A percentile compares a stretch with the other conserved stretches of the same genome.
phyloP scores from a whole-genome alignment of 257 asterid species.

The Dorcoceras hygrometricum region DNA sequence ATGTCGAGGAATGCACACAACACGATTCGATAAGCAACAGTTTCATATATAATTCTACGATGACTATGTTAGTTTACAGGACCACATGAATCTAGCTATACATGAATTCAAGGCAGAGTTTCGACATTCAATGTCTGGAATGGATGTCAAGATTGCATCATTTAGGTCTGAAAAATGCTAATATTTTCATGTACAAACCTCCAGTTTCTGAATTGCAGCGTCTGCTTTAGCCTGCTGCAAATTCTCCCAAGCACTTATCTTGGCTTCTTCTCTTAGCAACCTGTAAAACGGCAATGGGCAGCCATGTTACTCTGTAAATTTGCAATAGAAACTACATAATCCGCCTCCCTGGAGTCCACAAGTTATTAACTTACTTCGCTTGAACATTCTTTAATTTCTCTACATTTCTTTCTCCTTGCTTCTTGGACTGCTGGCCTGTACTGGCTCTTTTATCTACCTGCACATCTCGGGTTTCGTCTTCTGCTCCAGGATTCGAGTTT shows the following conservation, averaged over 20 bases:
- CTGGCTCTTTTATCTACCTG: conserved; percentile 63
- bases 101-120: not conserved
- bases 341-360: not conserved
- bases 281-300: conserved; percentile 29
- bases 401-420: conserved; percentile 30
- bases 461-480: conserved; percentile 70
- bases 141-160: not conserved
- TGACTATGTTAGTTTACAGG: not conserved
- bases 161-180: not conserved
- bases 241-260: conserved; percentile 82
- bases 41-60: not conserved
- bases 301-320: not conserved
- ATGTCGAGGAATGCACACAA: too few species aligned
- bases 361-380: not conserved
- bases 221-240: conserved; percentile 92
- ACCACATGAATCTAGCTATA: not conserved
- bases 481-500: conserved; percentile 28
- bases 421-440: conserved; percentile 38
- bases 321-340: too few species aligned
- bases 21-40: not conserved
- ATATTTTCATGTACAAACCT: conserved; percentile 36
- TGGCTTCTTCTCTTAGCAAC: conserved; percentile 68
- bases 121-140: not conserved
- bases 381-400: conserved; percentile 19
- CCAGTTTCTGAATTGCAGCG: conserved; percentile 72